A percentile compares a stretch with the other conserved stretches of the same genome.
These are phyloP conservation scores for Phytophthora kernoviae DNA, from an alignment of 352 stramenopile genomes.

Conservation along the genomic window DNA sequence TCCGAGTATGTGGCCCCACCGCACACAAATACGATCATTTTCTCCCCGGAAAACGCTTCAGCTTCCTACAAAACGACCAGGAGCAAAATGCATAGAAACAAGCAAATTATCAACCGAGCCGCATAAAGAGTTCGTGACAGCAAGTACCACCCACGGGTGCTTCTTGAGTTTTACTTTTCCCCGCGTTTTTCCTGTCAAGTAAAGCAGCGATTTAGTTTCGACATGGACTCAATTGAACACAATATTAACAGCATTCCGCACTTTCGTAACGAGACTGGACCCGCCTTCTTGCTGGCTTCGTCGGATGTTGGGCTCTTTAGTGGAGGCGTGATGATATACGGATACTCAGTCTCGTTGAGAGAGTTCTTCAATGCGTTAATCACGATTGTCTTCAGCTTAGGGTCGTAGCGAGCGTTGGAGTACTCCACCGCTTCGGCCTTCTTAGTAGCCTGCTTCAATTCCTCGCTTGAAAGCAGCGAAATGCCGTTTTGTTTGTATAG, in stretches of 20 bases:
- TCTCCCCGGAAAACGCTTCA: conserved; percentile 73
- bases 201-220: conserved; percentile 6
- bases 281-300: conserved; percentile 59
- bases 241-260: conserved; percentile 29
- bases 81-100: not conserved
- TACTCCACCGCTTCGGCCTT: conserved; percentile 73
- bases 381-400: conserved; percentile 69
- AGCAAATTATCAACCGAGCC: too few relatives aligned
- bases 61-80: conserved; percentile 39
- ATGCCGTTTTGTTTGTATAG: conserved; percentile 79
- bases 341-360: conserved; percentile 72
- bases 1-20: conserved; percentile 95
- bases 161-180: conserved; percentile 35
- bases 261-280: conserved; percentile 76
- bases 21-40: conserved; percentile 95
- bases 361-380: conserved; percentile 65
- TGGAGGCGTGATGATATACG: conserved; percentile 83
- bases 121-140: too few relatives aligned
- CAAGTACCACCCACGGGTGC: conserved; percentile 11
- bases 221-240: not conserved
- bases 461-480: conserved; percentile 52
- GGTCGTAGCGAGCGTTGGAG: conserved; percentile 80
- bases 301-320: conserved; percentile 36
- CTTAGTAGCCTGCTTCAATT: conserved; percentile 71
- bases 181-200: conserved; percentile 38